Evolutionary conservation across 1,284 basidiomycete genomes (phyloP).

Genomic region (Austroboletus novae-zelandiae): DNA sequence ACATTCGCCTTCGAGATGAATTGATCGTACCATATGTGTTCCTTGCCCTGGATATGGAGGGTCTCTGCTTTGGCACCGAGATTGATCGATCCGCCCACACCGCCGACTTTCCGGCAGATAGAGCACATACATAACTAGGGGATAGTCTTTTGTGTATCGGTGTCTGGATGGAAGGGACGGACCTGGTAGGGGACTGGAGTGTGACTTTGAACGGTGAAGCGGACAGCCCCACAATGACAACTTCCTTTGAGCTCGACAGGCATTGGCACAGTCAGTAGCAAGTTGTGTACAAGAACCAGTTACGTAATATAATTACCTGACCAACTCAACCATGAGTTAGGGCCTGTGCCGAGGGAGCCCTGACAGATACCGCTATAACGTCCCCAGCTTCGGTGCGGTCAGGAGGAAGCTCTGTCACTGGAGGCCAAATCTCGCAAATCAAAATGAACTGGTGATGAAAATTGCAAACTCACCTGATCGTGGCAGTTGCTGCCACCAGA

Average conservation of each 20-base stretch:
- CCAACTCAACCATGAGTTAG: too few relatives aligned
- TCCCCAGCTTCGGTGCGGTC: too few relatives aligned
- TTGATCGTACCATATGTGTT: conserved; percentile 44
- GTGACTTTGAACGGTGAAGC: conserved; percentile 51
- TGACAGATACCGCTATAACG: too few relatives aligned
- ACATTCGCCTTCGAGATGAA: too few relatives aligned
- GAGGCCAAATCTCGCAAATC: too few relatives aligned
- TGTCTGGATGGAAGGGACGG: conserved; percentile 5
- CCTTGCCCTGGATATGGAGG: conserved; percentile 46
- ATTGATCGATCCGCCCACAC: conserved; percentile 57
- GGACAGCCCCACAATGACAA: conserved; percentile 60
- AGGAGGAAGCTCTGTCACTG: too few relatives aligned
- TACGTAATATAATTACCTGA: too few relatives aligned
- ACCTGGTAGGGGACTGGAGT: conserved; percentile 61
- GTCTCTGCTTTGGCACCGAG: conserved; percentile 50
- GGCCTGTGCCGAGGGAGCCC: too few relatives aligned
- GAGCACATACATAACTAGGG: conserved; percentile 55
- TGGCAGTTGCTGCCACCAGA: too few relatives aligned
- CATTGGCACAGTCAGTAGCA: conserved; percentile 33
- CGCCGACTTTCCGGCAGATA: conserved; percentile 64
- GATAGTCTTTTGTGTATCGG: background rate
- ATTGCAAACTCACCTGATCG: too few relatives aligned
- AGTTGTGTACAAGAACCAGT: too few relatives aligned
- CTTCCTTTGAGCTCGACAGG: conserved; percentile 54
- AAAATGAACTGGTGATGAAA: too few relatives aligned